Evolutionary conservation across 495 filamentous ascomycete species (phyloP), one percentile per base, ranked within the genome.

Genomic region (Acidiella bohemica): DNA sequence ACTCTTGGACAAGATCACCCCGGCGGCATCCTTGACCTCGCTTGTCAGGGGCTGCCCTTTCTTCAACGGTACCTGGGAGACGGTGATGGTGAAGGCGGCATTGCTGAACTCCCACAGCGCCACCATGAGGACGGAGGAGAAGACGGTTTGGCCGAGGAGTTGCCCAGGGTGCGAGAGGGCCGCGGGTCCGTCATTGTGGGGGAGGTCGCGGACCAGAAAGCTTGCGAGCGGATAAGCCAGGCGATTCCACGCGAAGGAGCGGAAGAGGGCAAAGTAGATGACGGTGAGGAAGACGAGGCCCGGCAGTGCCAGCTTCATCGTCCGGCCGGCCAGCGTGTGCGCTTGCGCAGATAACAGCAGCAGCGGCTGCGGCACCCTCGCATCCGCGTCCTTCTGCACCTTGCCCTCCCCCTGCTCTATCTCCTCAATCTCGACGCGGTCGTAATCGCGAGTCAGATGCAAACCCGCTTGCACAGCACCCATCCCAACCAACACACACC

Each of bases 21-120:
- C 88, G 49, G 86, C 93, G 1, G 87, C 84, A 60, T 96, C 90
- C 47, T 77, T 82, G 4, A 84, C 81, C 39, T 85, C 80, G 9
- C 69, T 65, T 1, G 84, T 92, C 17, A 97, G 67, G n/a, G 86
- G 84, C 49, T 81, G 76, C 2, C 68, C 76, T 25, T 79, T 75
- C 58, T 90, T 92, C 30, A 93, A 54, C 5, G 92, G 90, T 47
- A 80, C 76, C 56, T 80, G 75, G 17, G 75, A 71, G 45, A 95
- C 70, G 59, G 83, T 84, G 22, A 77, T 54, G 19, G 76, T 75
- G 59, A 95, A 96, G 31, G 78, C 72, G 11, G 69, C 57, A 53
- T 92, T 88, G 18, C 73, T 70, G 4, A 78, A 62, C 29, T 82
- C 72, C 82, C 84, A 93, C 27, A 82, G 58, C 11, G 78, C 54